Conservation (phyloP, 1,284 basidiomycete species). For the Wallemia mellicola region DNA sequence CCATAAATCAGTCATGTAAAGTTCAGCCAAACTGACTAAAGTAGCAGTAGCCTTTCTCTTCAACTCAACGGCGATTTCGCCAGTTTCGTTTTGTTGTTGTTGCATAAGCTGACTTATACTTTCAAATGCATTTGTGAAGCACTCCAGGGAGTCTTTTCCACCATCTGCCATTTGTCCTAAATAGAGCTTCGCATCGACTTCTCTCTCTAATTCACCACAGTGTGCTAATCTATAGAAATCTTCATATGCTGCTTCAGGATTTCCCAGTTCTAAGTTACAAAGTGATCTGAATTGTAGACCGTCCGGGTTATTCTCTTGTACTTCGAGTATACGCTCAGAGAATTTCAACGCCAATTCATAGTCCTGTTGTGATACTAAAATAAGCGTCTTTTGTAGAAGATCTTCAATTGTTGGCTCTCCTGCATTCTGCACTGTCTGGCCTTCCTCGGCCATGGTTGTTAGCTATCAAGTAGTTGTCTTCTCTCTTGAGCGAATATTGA, state of each 20-base stretch:
- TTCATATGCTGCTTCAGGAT: conserved; percentile 29
- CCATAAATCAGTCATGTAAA: conserved; percentile 94
- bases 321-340: conserved; percentile 32
- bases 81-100: background rate
- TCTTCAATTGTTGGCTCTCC: conserved; percentile 20
- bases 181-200: conserved; percentile 53
- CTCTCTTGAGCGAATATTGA: too few relatives aligned
- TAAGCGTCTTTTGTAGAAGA: conserved; percentile 41
- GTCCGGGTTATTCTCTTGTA: conserved; percentile 32
- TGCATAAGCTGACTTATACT: conserved; percentile 2
- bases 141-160: conserved; percentile 18
- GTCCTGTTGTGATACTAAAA: conserved; percentile 47
- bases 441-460: background rate
- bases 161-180: conserved; percentile 47
- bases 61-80: conserved; percentile 21
- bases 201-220: conserved; percentile 39
- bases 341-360: conserved; percentile 52
- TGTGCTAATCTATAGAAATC: conserved; percentile 41
- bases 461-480: too few relatives aligned
- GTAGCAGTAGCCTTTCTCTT: conserved; percentile 48
- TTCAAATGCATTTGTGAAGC: background rate
- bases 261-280: background rate
- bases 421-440: background rate
- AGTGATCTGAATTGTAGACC: conserved; percentile 15
- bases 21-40: conserved; percentile 68